Base-by-base conservation (phyloP, 139 green algal species). In the Coelastrella sp. region DNA sequence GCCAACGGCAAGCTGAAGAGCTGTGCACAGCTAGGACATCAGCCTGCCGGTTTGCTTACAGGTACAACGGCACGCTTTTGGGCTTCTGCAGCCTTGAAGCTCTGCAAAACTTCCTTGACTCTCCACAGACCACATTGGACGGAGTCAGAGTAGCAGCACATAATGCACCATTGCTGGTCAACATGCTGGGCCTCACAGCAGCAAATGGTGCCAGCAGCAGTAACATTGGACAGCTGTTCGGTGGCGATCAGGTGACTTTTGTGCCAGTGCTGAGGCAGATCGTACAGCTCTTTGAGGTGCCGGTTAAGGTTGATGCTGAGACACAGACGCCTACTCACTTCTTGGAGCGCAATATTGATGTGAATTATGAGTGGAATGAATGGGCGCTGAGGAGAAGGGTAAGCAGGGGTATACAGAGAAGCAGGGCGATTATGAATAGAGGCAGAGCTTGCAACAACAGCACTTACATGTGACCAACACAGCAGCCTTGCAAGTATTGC, bases 281-380 rank as follows among this genome's bases (percentile, higher is more conserved):
- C 80, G 32, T 91, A 68, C 22, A 80, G 73, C 4, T 89, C 60
- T 60, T 47, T 5, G 47, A 47, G 23, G 91, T 80, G 22, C 47
- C 84, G 73, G 54, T 94, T 10, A 85, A 94, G 89, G 86, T 95
- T 57, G 94, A 96, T 61, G 96, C 94, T 88, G 95, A 90, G 64
- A 96, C 91, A 57, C 96, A 98, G 90, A 98, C 96, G 32, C 92
- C 91, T 3, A 94, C 92, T 8, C 96, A 98, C 92, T 94, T 96
- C 32, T n/a, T 93, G 73, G 96, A 98, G 89, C 66, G 85, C 10
- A 32, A 95, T 77, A 94, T 98, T 22, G 95, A 97, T 90, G 61
- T 92, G 75, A 92, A 91, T 17, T 96, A 96, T 80, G 93, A 96
- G 89, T 98, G 95, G 95, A 97, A 96, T 79, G 94, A 96, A 87